Base-by-base conservation (phyloP, 257 asterid genomes). In the Lycium ferocissimum region DNA sequence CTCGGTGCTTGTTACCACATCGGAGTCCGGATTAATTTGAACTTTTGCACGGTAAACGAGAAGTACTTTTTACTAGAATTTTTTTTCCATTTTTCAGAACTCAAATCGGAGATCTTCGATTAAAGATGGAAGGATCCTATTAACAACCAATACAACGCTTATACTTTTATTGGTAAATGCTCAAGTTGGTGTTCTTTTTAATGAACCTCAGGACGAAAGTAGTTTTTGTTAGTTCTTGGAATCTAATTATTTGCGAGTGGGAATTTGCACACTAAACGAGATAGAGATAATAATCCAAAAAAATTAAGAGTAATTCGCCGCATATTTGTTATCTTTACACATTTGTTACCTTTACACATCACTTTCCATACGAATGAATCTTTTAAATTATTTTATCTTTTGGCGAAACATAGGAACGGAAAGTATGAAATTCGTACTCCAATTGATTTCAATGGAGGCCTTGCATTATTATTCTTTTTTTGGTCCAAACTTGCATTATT, bases 301-400 rank as follows among this genome's bases (percentile, higher is more conserved):
- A 9, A 53, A 17, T 2, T 13, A 26, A 14, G 40, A 53, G 66
- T 14, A 14, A 20, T 78, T 14, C 65, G 49, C 66, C 33, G 82
- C 82, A 78, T 33, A 53, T 8, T 8, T 33, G 13, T 7, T 26
- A 53, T 53, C 63, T 26, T 78, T 78, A 78, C 66, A 78, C 82
- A 53, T 78, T 8, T 33, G 13, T 7, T 26, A 53, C 26, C 63
- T 26, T 78, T 78, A 78, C 66, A 78, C 82, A 53, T 78, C 49
- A 53, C 3, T 26, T 53, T 15, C 82, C 82, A 78, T 33, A 26
- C 12, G 12, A 49, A 14, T 76, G 82, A 0, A n/a, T 47, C 20
- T 76, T 26, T 26, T 26, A 6, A 59, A 6, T 17, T 18, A 17
- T n/a, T n/a, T 59, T 58, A 15, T 14, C 6, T 59, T 69, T 15